phyloP scores from a whole-genome alignment of 495 filamentous ascomycete species.

The Neurospora sp. region DNA sequence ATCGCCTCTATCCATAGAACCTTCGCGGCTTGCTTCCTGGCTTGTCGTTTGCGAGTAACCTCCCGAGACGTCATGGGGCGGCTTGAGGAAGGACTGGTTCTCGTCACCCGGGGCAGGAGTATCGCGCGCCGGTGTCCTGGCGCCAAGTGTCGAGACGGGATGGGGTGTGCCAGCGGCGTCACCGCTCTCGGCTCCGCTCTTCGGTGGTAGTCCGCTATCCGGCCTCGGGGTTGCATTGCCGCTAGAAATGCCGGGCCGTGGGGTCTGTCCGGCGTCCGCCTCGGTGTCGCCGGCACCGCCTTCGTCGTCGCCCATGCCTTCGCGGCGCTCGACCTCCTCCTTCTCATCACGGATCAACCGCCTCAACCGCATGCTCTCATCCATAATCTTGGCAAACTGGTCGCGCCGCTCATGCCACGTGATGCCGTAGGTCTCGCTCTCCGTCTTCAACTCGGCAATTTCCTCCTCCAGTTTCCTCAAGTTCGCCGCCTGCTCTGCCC shows the following conservation, averaged over 20 bases:
- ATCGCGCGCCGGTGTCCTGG: slow-evolving; percentile 59
- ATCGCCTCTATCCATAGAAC: slow-evolving; percentile 5
- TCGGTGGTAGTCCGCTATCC: slow-evolving; percentile 27
- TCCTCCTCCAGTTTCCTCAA: slow-evolving; percentile 75
- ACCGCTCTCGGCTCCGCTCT: slow-evolving; percentile 27
- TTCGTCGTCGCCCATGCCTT: slow-evolving; percentile 78
- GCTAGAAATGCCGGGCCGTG: slow-evolving; percentile 28
- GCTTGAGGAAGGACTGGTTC: slow-evolving; percentile 23
- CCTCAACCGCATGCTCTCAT: slow-evolving; percentile 78
- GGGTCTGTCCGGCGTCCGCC: slow-evolving; percentile 25
- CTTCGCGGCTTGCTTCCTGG: slow-evolving; percentile 26
- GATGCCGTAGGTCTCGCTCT: slow-evolving; percentile 68
- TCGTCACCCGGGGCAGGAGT: slow-evolving; percentile 23
- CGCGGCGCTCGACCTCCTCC: slow-evolving; percentile 63
- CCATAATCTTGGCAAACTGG: slow-evolving; percentile 85
- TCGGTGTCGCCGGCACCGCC: slow-evolving; percentile 48
- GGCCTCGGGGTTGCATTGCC: slow-evolving; percentile 29
- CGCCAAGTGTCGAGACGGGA: slow-evolving; percentile 37
- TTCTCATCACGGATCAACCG: slow-evolving; percentile 90
- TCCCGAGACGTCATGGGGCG: slow-evolving; percentile 34
- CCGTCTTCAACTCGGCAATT: slow-evolving; percentile 75
- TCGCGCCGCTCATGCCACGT: slow-evolving; percentile 81
- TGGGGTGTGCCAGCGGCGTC: slow-evolving; percentile 38
- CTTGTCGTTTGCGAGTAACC: slow-evolving; percentile 36
- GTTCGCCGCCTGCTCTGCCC: slow-evolving; percentile 72